Evolutionary conservation across 352 stramenopile genomes (phyloP), one percentile per base, ranked within the genome.

Genomic region (Pythium aphanidermatum): DNA sequence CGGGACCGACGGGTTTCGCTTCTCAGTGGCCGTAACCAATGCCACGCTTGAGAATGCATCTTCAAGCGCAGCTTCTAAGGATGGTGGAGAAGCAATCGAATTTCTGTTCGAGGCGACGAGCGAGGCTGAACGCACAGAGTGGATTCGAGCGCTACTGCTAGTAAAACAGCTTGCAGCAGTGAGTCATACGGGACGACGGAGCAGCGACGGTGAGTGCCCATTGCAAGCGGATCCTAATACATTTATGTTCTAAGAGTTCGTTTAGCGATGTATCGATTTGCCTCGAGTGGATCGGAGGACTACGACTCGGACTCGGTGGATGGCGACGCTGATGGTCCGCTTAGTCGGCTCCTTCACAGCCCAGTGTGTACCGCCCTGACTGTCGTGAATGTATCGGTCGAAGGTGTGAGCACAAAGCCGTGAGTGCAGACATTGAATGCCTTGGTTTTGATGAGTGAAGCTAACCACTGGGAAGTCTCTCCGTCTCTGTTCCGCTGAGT

Each of bases 231-330:
- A 11, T 4, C 2, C 38, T 32, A 12, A 44, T 6, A 24, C 36
- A 6, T 25, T 21, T 30, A 20, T 14, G 35, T 4, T 36, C 29
- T 42, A 25, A 4, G 4, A 26, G 2, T n/a, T n/a, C n/a, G n/a
- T n/a, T n/a, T 44, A 48, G 55, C 48, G 1, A 58, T 63, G 32
- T 25, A 55, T 9, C 55, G 55, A 4, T 63, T 63, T 24, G 55
- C 55, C 0, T 50, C 35, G 12, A 63, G 55, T 17, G 55, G 55
- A 20, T 63, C 55, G 31, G 55, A 63, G 33, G 55, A 58, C 26
- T 42, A 29, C 23, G 55, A 63, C 37, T 63, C 55, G 35, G 55
- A 63, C 11, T 46, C 30, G 19, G 54, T 33, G 26, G 35, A 21
- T 16, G 21, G 20, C 11, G 14, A 16, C 3, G 7, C 26, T 5